A percentile compares a stretch with the other conserved stretches of the same genome.
These are phyloP conservation scores for Penicillium vulpinum DNA, from an alignment of 2,329 filamentous ascomycete species.

Conservation along the genomic window DNA sequence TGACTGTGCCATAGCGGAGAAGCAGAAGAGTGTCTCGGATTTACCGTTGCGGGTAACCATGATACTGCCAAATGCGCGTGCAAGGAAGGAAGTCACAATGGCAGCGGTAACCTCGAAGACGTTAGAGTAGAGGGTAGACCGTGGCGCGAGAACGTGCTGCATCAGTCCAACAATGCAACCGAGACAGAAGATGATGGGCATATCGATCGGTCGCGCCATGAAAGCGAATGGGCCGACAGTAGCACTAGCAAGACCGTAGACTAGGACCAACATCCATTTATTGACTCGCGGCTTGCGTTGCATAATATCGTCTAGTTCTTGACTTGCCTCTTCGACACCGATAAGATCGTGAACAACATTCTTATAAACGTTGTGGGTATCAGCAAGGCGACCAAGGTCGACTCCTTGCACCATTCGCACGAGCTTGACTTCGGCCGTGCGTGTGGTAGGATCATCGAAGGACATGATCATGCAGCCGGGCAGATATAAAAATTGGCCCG, in stretches of 20 bases:
- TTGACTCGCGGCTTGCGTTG: conserved; percentile 57
- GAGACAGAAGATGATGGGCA: conserved; percentile 75
- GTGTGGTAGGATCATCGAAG: conserved; percentile 62
- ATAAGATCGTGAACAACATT: conserved; percentile 52
- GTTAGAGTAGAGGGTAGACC: conserved; percentile 67
- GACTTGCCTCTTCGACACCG: conserved; percentile 49
- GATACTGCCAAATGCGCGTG: conserved; percentile 69
- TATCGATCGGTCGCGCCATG: conserved; percentile 72
- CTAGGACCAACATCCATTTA: conserved; percentile 58
- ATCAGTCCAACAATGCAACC: conserved; percentile 73
- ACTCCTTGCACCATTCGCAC: conserved; percentile 47
- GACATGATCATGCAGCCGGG: conserved; percentile 95
- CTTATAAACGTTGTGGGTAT: conserved; percentile 52
- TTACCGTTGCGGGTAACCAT: conserved; percentile 42
- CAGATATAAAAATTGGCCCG: conserved; percentile 87
- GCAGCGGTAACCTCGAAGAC: conserved; percentile 67
- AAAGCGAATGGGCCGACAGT: conserved; percentile 81
- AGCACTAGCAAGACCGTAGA: conserved; percentile 75
- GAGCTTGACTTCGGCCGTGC: conserved; percentile 51
- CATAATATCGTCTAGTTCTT: conserved; percentile 57
- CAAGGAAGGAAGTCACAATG: conserved; percentile 68
- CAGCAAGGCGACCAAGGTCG: conserved; percentile 47
- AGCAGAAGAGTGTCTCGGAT: conserved; percentile 60
- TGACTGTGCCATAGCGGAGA: conserved; percentile 70
- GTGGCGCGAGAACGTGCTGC: conserved; percentile 73